Evolutionary conservation across 2,329 filamentous ascomycete species (phyloP).

Genomic region (Trichoderma endophyticum): DNA sequence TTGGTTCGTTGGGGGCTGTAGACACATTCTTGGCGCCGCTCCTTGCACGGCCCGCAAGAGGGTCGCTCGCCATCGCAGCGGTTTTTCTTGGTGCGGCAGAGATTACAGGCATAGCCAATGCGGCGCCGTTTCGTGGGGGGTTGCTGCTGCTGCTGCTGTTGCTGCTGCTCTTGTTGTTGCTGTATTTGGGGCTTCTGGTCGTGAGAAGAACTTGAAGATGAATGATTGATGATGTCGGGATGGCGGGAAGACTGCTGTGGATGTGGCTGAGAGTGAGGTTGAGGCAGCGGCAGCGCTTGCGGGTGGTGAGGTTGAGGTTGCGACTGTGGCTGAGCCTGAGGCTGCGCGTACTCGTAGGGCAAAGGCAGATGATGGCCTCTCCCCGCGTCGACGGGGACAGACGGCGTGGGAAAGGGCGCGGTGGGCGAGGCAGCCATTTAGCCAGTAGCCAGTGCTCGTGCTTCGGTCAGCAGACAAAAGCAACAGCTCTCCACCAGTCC

Average conservation of each 20-base stretch:
- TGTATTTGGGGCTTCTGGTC: background rate
- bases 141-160: background rate
- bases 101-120: constrained; percentile 11
- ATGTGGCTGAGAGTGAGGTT: background rate
- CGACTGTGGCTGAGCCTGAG: background rate
- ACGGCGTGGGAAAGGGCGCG: constrained; percentile 1
- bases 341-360: background rate
- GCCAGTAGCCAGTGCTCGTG: no score
- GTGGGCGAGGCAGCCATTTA: constrained; percentile 3
- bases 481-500: background rate
- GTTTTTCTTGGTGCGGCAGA: constrained; percentile 9
- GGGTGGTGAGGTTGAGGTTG: background rate
- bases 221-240: background rate
- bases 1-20: constrained; percentile 14
- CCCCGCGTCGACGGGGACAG: background rate
- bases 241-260: constrained; percentile 1
- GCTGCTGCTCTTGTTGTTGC: background rate
- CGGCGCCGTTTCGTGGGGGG: background rate
- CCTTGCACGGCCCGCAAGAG: constrained; percentile 12
- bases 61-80: constrained; percentile 13
- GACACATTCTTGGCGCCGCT: constrained; percentile 13
- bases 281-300: background rate
- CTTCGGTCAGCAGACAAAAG: background rate
- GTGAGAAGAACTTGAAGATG: background rate
- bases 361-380: background rate